Evolutionary conservation across 2,329 filamentous ascomycete species (phyloP).

Genomic region (Juglanconis oblonga): DNA sequence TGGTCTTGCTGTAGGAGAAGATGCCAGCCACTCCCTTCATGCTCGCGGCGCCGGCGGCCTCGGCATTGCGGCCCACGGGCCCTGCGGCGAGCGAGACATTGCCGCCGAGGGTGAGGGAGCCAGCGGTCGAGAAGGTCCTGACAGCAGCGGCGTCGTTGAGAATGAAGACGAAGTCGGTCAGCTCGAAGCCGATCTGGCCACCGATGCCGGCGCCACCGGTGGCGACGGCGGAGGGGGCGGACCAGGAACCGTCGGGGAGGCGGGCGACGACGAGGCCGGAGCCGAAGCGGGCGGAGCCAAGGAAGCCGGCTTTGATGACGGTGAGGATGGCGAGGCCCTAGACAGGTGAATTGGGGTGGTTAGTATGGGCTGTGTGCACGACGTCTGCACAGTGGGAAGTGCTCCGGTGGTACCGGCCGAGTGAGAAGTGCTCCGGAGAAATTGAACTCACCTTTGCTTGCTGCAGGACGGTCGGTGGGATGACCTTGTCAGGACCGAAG

Average conservation of each 20-base stretch:
- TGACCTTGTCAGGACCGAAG: constrained; percentile 96
- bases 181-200: constrained; percentile 81
- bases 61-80: constrained; percentile 89
- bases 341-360: not conserved
- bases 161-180: constrained; percentile 97
- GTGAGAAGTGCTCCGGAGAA: not conserved
- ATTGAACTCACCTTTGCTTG: constrained; percentile 72
- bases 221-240: constrained; percentile 76
- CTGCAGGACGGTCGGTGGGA: constrained; percentile 83
- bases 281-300: constrained; percentile 78
- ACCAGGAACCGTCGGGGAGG: constrained; percentile 75
- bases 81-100: constrained; percentile 96
- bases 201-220: constrained; percentile 80
- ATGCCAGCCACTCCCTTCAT: constrained; percentile 85
- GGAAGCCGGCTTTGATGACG: constrained; percentile 82
- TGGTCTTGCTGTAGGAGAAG: constrained; percentile 97
- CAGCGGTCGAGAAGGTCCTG: constrained; percentile 88
- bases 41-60: constrained; percentile 91
- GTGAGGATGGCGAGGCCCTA: constrained; percentile 81
- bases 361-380: not conserved
- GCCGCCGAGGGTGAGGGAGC: constrained; percentile 87
- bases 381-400: no score
- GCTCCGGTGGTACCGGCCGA: no score
- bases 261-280: constrained; percentile 80
- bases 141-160: constrained; percentile 89